A percentile compares a stretch with the other conserved stretches of the same genome.
Conservation (phyloP, 768 basidiomycete genomes). For the Pulveroboletus sp. region DNA sequence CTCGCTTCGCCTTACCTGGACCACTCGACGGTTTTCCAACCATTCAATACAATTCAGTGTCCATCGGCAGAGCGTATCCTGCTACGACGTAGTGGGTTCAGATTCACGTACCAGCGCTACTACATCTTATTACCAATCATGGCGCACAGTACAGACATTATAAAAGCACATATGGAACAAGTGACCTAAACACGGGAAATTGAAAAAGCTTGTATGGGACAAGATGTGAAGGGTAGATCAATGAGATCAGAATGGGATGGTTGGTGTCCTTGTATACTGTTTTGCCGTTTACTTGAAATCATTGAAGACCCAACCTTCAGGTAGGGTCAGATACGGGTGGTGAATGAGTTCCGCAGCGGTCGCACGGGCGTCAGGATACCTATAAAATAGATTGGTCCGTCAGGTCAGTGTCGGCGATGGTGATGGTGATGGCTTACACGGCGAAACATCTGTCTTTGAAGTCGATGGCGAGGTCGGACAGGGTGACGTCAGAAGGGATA, state of each 20-base stretch:
- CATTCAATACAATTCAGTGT: background rate
- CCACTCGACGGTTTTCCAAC: background rate
- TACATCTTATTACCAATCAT: slow-evolving; percentile 26
- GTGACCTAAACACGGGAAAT: slow-evolving; percentile 11
- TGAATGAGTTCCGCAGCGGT: slow-evolving; percentile 71
- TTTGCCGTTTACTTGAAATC: slow-evolving; percentile 36
- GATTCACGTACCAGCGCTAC: slow-evolving; percentile 33
- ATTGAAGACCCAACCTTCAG: slow-evolving; percentile 71
- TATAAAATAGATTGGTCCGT: slow-evolving; percentile 25
- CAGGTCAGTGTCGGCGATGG: background rate
- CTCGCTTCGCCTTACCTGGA: too few relatives aligned
- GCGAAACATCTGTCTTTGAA: slow-evolving; percentile 89
- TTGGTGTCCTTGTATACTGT: slow-evolving; percentile 15
- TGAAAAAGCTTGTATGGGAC: slow-evolving; percentile 20
- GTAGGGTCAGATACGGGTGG: slow-evolving; percentile 74
- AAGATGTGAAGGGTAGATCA: slow-evolving; percentile 25
- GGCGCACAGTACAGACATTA: slow-evolving; percentile 31
- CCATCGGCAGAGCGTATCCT: background rate
- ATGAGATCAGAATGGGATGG: slow-evolving; percentile 21
- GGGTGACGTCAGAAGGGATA: slow-evolving; percentile 74
- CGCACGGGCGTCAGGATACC: slow-evolving; percentile 82
- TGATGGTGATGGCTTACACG: slow-evolving; percentile 62
- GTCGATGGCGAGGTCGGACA: slow-evolving; percentile 75
- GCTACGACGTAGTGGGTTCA: slow-evolving; percentile 4
- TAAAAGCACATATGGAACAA: slow-evolving; percentile 32